Evolutionary conservation across 768 basidiomycete species (phyloP), one percentile per base, ranked within the genome.

Genomic region (Trametes elegans): DNA sequence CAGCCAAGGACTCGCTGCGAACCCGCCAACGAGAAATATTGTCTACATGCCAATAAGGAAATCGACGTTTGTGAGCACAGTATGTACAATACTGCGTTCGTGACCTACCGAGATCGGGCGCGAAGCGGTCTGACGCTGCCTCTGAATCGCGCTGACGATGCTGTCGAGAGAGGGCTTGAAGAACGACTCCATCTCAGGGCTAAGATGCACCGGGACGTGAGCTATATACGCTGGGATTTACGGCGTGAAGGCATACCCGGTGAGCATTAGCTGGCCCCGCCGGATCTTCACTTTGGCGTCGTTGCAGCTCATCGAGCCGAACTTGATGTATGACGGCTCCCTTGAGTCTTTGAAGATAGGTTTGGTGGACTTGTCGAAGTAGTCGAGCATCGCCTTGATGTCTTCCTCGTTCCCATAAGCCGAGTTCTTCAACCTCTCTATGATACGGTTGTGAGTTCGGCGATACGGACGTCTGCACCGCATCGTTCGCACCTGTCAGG

Each of bases 1-100:
- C 26, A 90, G 73, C 87, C 88, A 90, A 0, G 87, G 85, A 54
- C 85, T 88, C 0, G 89, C 87, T 3, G 89, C 89, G 60, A 89
- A 90, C 41, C 89, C 89, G 62, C 89, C 88, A 10, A 91, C 88
- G 29, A 91, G 72, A 73, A 87, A 90, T 5, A 91, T 80, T 10
- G 83, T 87, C 86, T 89, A 24, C n/a, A 45, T n/a, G 4, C n/a
- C 26, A 19, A 27, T n/a, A 18, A 62, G n/a, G 16, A 13, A 4
- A 7, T 13, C n/a, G 11, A 23, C 10, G 13, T 10, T 34, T 14
- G 19, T 3, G 5, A 31, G 23, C 9, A 9, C 23, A 24, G n/a
- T n/a, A n/a, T n/a, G n/a, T n/a, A 5, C 3, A 16, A 46, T 5
- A 47, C 44, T 11, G n/a, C n/a, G n/a, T n/a, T n/a, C n/a, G n/a